Percentiles rank a stretch among this genome's conserved stretches.
These are phyloP conservation scores for Tephrocybe sp. DNA, from an alignment of 768 basidiomycete genomes.

Conservation along the genomic window DNA sequence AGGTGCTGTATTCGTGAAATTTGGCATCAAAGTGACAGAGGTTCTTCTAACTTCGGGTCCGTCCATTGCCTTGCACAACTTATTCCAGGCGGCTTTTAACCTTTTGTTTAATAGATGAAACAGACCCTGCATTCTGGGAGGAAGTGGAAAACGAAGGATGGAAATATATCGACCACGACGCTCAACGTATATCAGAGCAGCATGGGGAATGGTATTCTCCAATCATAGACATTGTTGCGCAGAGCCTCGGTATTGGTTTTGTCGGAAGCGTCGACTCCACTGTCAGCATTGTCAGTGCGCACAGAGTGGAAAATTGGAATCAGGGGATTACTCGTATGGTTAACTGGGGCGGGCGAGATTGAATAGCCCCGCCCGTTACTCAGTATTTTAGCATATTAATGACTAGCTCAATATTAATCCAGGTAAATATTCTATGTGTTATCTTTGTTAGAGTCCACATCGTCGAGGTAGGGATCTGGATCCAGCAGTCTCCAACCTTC, in stretches of 20 bases:
- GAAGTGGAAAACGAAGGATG: conserved; percentile 38
- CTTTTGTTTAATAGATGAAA: conserved; percentile 35
- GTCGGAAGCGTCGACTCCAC: conserved; percentile 58
- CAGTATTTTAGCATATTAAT: neutral
- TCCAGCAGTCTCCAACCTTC: too few relatives aligned
- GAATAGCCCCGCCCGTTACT: conserved; percentile 5
- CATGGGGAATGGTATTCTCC: conserved; percentile 46
- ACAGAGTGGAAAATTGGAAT: conserved; percentile 58
- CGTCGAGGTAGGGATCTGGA: too few relatives aligned
- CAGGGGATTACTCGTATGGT: conserved; percentile 35
- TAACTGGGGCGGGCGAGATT: conserved; percentile 21
- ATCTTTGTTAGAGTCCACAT: too few relatives aligned
- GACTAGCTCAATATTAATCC: neutral
- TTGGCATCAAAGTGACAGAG: conserved; percentile 25
- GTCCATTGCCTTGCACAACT: neutral
- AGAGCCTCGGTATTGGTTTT: conserved; percentile 53
- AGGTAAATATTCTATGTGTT: too few relatives aligned
- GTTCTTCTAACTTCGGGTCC: conserved; percentile 44
- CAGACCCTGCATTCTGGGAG: conserved; percentile 39
- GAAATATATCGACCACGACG: conserved; percentile 38
- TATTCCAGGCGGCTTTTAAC: neutral
- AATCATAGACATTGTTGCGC: conserved; percentile 52
- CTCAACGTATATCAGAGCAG: conserved; percentile 28
- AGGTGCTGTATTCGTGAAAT: conserved; percentile 27
- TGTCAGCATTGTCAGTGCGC: conserved; percentile 48